Evolutionary conservation across 208 protist species (phyloP).

Genomic region (Trypanosoma melophagium): DNA sequence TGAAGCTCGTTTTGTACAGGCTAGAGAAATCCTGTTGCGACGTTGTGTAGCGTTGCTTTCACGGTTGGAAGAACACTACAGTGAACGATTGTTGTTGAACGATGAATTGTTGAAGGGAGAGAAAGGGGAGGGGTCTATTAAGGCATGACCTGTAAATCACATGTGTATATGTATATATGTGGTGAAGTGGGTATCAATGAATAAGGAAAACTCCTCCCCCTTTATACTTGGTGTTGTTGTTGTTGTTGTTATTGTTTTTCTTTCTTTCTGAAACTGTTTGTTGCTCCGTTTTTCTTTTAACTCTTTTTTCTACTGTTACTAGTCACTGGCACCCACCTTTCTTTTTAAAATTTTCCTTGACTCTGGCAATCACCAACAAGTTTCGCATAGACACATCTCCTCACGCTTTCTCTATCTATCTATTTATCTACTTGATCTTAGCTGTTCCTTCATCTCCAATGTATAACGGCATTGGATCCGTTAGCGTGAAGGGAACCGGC

Average conservation of each 20-base stretch:
- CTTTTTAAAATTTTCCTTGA: no score
- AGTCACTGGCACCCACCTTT: no score
- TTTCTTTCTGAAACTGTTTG: not conserved
- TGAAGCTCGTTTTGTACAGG: constrained; percentile 42
- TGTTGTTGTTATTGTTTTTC: not conserved
- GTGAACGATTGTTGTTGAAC: constrained; percentile 46
- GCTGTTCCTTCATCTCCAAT: constrained; percentile 27
- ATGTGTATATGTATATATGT: not conserved
- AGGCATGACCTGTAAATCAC: not conserved
- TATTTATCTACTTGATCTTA: not conserved
- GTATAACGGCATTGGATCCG: constrained; percentile 79
- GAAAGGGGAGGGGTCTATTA: not conserved
- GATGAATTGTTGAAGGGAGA: not conserved
- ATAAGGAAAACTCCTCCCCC: not conserved
- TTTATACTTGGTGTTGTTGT: no score
- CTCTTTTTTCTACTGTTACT: not conserved
- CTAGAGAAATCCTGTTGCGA: constrained; percentile 39
- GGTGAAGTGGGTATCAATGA: not conserved
- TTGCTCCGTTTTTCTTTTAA: not conserved
- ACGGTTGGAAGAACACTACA: constrained; percentile 63
- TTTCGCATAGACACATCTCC: no score
- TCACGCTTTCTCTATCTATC: no score
- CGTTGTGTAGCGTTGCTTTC: constrained; percentile 44
- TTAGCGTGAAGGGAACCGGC: constrained; percentile 73
- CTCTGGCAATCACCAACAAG: no score